Evolutionary conservation across 805 yeast genomes (phyloP), one percentile per base, ranked within the genome.

Genomic region (Saccharomycopsis capsularis): DNA sequence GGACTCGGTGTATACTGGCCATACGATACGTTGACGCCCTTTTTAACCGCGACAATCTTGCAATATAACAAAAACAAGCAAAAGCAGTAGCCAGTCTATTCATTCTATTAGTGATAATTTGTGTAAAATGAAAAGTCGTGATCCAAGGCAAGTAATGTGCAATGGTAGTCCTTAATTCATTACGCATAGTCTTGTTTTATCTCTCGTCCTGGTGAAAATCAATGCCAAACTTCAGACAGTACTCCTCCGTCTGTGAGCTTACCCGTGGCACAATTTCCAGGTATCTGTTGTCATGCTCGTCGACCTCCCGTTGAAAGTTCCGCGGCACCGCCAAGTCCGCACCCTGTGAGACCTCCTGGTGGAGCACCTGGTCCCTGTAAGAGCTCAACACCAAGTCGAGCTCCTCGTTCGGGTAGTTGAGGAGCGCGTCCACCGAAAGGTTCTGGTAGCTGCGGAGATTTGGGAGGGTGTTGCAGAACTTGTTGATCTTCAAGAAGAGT

Each of bases 161-260:
- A n/a, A n/a, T n/a, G n/a, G n/a, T n/a, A n/a, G n/a, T n/a, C n/a
- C n/a, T n/a, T n/a, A n/a, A n/a, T n/a, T n/a, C n/a, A n/a, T n/a
- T n/a, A n/a, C n/a, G n/a, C n/a, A n/a, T n/a, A n/a, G n/a, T n/a
- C 32, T 13, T 27, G 32, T 27, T 13, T 38, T 23, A 41, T 21
- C 15, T 18, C 24, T 42, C 39, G 32, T 40, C 32, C 24, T 46
- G 44, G 34, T 40, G 13, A 40, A 23, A 41, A 13, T 30, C 29
- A 27, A 50, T 46, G 6, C 47, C 55, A 29, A 51, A 52, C 25
- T 44, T 59, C 25, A 53, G 47, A 42, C 71, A 64, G 45, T 65
- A 70, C 9, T 58, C 59, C 4, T 25, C 30, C 0, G 76, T 69
- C 55, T 71, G 76, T 38, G 59, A 55, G 48, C 67, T 71, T 1